phyloP scores from a whole-genome alignment of 1,139 yeast species.

The Suhomyces kunorum region DNA sequence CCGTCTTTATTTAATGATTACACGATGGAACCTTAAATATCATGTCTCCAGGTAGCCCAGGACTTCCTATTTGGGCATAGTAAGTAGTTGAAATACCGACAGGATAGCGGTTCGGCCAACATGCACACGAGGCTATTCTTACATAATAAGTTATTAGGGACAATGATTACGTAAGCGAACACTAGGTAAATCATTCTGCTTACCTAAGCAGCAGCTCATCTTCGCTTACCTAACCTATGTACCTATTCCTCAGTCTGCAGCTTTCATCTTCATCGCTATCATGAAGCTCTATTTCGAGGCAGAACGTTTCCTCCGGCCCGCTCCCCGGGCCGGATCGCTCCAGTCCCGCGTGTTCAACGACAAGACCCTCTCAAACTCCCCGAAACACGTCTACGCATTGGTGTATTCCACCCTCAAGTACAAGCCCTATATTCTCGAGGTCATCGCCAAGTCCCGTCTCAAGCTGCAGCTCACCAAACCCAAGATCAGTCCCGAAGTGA shows the following conservation, averaged over 20 bases:
- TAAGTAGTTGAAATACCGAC: too few relatives aligned
- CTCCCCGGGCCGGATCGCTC: conserved; percentile 44
- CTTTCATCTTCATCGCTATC: conserved; percentile 1
- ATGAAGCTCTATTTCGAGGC: conserved; percentile 70
- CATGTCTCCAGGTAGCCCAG: too few relatives aligned
- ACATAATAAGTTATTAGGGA: too few relatives aligned
- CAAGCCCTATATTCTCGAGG: conserved; percentile 57
- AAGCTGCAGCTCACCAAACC: conserved; percentile 37
- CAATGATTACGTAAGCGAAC: background rate
- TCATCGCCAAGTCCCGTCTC: conserved; percentile 69
- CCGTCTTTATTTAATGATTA: too few relatives aligned
- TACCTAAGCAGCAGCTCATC: background rate
- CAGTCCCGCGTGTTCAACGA: conserved; percentile 68
- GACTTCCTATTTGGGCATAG: too few relatives aligned
- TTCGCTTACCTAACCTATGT: background rate
- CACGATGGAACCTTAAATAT: too few relatives aligned
- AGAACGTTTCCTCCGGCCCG: conserved; percentile 45
- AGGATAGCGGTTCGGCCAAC: too few relatives aligned
- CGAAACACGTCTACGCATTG: conserved; percentile 83
- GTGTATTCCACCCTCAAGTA: conserved; percentile 76
- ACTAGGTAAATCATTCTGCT: background rate
- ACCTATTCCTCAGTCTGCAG: too few relatives aligned
- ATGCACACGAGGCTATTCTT: background rate
- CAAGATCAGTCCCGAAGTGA: conserved; percentile 48
- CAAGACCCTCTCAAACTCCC: conserved; percentile 40